A percentile compares a stretch with the other conserved stretches of the same genome.
These are phyloP conservation scores for Henckelia pumila DNA, from an alignment of 257 asterid genomes.

Conservation along the genomic window DNA sequence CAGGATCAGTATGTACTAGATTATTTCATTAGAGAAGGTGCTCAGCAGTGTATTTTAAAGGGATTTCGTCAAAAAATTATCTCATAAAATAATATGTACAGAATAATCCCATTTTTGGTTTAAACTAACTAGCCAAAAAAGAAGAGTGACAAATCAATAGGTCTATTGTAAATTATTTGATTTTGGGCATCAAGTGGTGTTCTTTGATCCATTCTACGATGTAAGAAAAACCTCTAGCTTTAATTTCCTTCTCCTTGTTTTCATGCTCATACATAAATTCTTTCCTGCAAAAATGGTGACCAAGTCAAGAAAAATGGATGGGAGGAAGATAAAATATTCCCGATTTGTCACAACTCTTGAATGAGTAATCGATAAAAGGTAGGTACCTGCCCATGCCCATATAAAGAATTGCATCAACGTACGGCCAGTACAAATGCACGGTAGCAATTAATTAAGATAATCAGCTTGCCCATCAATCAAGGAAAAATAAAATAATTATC, in stretches of 20 bases:
- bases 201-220: neutral
- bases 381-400: slow-evolving; percentile 39
- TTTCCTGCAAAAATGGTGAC: slow-evolving; percentile 33
- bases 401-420: slow-evolving; percentile 31
- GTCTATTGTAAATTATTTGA: too few species aligned
- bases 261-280: slow-evolving; percentile 18
- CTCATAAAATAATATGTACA: too few species aligned
- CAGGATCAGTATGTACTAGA: too few species aligned
- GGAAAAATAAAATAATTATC: too few species aligned
- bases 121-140: too few species aligned
- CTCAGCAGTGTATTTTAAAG: too few species aligned
- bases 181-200: neutral
- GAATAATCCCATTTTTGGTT: too few species aligned
- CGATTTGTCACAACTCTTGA: slow-evolving; percentile 32
- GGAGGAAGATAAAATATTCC: slow-evolving; percentile 19
- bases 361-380: slow-evolving; percentile 33
- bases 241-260: neutral
- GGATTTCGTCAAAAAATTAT: too few species aligned
- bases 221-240: slow-evolving; percentile 3
- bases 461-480: too few species aligned
- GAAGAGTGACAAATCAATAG: too few species aligned
- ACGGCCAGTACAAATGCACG: slow-evolving; percentile 48
- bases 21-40: too few species aligned
- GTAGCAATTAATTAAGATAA: slow-evolving; percentile 27
- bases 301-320: slow-evolving; percentile 26